These are phyloP conservation scores for Porogramme epimiltina DNA, from an alignment of 1,284 basidiomycete species.

Conservation along the genomic window DNA sequence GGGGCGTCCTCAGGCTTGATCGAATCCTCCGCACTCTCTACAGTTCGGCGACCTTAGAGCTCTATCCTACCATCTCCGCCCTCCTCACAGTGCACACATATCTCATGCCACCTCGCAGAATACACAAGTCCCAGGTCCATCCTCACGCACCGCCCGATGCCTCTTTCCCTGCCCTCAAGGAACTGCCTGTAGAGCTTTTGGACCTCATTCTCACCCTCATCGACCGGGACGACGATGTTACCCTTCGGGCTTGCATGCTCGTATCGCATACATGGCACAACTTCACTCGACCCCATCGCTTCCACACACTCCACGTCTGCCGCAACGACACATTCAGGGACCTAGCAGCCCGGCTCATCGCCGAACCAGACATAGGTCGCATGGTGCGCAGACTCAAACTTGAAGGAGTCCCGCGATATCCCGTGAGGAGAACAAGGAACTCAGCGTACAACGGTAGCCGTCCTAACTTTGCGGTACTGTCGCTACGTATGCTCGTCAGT, in stretches of 20 bases:
- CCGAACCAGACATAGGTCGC: background rate
- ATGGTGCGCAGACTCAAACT: background rate
- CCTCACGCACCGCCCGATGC: no score
- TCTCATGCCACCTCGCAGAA: no score
- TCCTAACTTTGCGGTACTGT: background rate
- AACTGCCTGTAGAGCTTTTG: background rate
- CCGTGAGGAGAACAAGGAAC: background rate
- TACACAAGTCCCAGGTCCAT: no score
- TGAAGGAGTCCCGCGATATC: background rate
- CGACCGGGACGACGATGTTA: background rate
- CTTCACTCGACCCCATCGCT: background rate
- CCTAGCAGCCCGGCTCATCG: background rate
- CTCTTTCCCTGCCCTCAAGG: background rate
- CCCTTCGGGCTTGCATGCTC: background rate
- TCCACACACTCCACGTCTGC: background rate
- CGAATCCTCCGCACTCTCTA: no score
- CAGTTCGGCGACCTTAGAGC: no score
- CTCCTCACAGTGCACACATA: no score
- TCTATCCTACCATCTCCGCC: no score
- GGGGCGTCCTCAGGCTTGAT: no score
- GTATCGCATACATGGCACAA: background rate
- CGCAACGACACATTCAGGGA: background rate
- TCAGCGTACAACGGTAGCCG: background rate
- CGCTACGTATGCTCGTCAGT: background rate
- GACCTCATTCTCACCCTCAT: background rate